These are phyloP conservation scores for Hypomyces rosellus DNA, from an alignment of 2,329 filamentous ascomycete genomes.

Conservation along the genomic window DNA sequence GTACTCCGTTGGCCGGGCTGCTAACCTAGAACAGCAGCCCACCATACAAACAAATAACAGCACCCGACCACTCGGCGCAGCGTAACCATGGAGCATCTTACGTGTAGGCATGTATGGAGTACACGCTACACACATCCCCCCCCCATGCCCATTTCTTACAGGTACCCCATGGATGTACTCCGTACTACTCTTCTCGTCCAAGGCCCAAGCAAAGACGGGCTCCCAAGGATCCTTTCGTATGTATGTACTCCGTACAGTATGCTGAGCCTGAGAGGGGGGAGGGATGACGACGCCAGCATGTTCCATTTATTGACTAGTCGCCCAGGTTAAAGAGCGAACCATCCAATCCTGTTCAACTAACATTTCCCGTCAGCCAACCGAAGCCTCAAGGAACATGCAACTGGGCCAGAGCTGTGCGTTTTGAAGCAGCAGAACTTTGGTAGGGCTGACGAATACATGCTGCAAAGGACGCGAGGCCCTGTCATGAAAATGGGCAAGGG, in stretches of 20 bases:
- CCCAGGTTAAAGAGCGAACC: not conserved
- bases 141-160: too few species aligned
- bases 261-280: slow-evolving; percentile 14
- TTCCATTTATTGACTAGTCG: not conserved
- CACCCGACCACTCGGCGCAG: too few species aligned
- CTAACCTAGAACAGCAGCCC: not conserved
- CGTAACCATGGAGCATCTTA: too few species aligned
- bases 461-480: slow-evolving; percentile 3
- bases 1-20: not conserved
- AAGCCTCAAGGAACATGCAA: slow-evolving; percentile 7
- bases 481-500: not conserved
- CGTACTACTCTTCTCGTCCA: not conserved
- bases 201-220: not conserved
- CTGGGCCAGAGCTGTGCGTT: not conserved
- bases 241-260: too few species aligned
- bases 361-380: slow-evolving; percentile 7
- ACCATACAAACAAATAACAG: too few species aligned
- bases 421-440: slow-evolving; percentile 4
- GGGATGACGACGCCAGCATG: slow-evolving; percentile 26
- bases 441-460: slow-evolving; percentile 17
- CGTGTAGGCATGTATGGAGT: too few species aligned
- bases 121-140: too few species aligned
- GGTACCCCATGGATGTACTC: too few species aligned
- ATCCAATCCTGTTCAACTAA: slow-evolving; percentile 1
- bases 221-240: slow-evolving; percentile 7